phyloP scores from a whole-genome alignment of 2,329 filamentous ascomycete genomes.

The Dichotomopilus funicola region DNA sequence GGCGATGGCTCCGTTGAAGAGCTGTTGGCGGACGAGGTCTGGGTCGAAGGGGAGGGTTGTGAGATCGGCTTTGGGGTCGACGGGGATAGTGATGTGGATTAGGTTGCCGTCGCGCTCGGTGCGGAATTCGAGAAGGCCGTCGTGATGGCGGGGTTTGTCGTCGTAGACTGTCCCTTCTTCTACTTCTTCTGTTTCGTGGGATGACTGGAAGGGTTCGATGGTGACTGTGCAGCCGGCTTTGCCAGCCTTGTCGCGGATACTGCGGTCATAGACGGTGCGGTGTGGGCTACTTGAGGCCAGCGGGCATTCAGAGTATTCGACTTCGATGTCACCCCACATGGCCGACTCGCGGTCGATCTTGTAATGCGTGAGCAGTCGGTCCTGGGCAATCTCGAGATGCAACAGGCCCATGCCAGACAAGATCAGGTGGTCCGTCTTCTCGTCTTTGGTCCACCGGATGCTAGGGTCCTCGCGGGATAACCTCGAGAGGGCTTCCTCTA shows the following conservation, averaged over 20 bases:
- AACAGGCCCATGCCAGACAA: conserved; percentile 95
- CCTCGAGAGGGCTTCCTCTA: conserved; percentile 68
- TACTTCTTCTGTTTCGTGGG: too few species aligned
- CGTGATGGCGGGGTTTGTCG: conserved; percentile 29
- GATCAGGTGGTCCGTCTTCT: conserved; percentile 88
- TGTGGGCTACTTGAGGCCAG: conserved; percentile 50
- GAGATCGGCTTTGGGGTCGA: conserved; percentile 37
- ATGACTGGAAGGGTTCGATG: conserved; percentile 51
- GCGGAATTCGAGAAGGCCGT: conserved; percentile 35
- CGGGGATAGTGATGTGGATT: conserved; percentile 50
- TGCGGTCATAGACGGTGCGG: conserved; percentile 65
- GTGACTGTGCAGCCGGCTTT: conserved; percentile 68
- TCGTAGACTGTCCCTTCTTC: too few species aligned
- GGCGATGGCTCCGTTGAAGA: conserved; percentile 75
- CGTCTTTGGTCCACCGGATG: conserved; percentile 73
- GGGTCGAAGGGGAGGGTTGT: conserved; percentile 42
- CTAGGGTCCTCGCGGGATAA: conserved; percentile 89
- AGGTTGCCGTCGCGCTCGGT: conserved; percentile 65
- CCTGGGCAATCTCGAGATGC: conserved; percentile 86
- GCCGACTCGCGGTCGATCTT: conserved; percentile 65
- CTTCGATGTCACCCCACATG: conserved; percentile 79
- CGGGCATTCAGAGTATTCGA: conserved; percentile 86
- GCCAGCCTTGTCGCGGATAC: conserved; percentile 71
- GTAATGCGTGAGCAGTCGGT: conserved; percentile 81
- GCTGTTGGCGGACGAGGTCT: conserved; percentile 48